phyloP scores from a whole-genome alignment of 306 rosid genomes.

The Cucumis sativus region DNA sequence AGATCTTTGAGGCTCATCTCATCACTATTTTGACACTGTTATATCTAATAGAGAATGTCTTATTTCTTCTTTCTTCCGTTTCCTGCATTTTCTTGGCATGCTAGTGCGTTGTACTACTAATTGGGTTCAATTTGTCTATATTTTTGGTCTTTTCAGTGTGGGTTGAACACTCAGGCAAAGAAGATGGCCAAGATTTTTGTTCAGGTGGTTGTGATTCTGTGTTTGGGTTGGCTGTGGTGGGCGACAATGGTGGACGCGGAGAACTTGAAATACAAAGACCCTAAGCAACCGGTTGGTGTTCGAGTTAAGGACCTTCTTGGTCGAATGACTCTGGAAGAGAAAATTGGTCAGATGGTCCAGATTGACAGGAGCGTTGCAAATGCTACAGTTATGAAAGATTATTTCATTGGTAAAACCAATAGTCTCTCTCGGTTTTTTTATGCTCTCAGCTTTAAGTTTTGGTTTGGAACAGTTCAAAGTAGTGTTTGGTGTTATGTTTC shows the following conservation, averaged over 20 bases:
- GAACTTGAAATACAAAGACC: slow-evolving; percentile 62
- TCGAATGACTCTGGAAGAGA: slow-evolving; percentile 83
- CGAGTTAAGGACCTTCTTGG: slow-evolving; percentile 63
- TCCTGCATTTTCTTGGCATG: not conserved
- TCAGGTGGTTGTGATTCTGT: slow-evolving; percentile 27
- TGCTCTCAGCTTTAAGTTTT: not conserved
- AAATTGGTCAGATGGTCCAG: slow-evolving; percentile 96
- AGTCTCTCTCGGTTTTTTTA: not conserved
- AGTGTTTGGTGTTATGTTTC: not conserved
- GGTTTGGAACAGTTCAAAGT: not conserved
- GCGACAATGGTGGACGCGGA: slow-evolving; percentile 37
- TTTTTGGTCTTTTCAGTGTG: slow-evolving; percentile 23
- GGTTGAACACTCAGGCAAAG: slow-evolving; percentile 5
- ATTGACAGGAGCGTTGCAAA: slow-evolving; percentile 86
- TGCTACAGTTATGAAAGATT: slow-evolving; percentile 44
- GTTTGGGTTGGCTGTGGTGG: slow-evolving; percentile 45
- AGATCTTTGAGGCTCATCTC: not conserved
- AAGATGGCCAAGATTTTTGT: slow-evolving; percentile 34
- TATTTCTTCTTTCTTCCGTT: not conserved
- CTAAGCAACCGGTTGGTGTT: slow-evolving; percentile 38
- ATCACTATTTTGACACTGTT: not conserved
- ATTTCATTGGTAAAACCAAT: slow-evolving; percentile 49
- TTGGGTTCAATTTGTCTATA: not conserved
- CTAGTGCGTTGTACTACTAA: not conserved
- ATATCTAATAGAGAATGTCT: not conserved